Conservation (phyloP, 805 yeast species). For the Saccharomycopsis lassenensis region DNA sequence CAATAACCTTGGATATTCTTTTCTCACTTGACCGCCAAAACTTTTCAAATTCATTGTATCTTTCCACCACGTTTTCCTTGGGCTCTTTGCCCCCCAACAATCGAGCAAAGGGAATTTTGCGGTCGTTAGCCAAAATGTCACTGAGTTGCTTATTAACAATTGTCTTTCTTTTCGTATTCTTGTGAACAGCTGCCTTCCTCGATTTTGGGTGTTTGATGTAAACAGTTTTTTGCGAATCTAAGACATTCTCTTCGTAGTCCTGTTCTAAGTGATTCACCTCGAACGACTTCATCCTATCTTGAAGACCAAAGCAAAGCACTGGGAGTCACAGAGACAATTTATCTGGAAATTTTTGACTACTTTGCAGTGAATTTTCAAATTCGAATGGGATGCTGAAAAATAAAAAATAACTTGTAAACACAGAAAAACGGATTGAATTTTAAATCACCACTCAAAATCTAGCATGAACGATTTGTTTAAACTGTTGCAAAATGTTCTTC, state of each 20-base stretch:
- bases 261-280: too few species aligned
- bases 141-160: constrained; percentile 4
- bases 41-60: constrained; percentile 2
- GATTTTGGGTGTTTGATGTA: constrained; percentile 6
- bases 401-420: too few species aligned
- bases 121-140: not conserved
- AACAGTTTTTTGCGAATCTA: constrained; percentile 8
- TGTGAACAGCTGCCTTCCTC: not conserved
- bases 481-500: too few species aligned
- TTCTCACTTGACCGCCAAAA: constrained; percentile 7
- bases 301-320: too few species aligned
- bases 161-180: not conserved
- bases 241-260: not conserved
- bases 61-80: not conserved
- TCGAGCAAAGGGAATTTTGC: constrained; percentile 4
- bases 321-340: too few species aligned
- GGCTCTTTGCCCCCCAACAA: constrained; percentile 3
- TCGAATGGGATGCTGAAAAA: constrained; percentile 5
- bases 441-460: too few species aligned
- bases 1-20: constrained; percentile 1
- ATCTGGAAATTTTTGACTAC: not conserved
- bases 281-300: too few species aligned
- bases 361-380: not conserved
- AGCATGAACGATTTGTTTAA: too few species aligned
- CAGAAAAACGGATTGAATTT: too few species aligned